A percentile compares a stretch with the other conserved stretches of the same genome.
phyloP scores from a whole-genome alignment of 768 basidiomycete genomes.

The Favolaschia claudopus region DNA sequence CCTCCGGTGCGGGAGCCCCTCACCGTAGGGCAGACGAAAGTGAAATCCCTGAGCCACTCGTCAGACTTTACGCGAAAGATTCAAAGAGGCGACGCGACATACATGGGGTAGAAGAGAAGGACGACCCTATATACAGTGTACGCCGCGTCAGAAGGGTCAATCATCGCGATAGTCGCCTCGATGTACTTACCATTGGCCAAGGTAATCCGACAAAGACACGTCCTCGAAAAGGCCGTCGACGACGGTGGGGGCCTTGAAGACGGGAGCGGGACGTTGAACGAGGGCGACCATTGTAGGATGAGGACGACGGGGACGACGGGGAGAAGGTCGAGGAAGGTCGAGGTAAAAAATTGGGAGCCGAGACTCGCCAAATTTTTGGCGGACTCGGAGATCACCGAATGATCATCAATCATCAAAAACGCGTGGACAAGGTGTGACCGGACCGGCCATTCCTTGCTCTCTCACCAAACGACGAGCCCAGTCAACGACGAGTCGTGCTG shows the following conservation, averaged over 20 bases:
- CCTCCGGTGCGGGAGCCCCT: conserved; percentile 16
- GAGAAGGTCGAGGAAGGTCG: no score
- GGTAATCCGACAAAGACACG: conserved; percentile 73
- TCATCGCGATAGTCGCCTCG: not conserved
- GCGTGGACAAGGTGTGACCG: no score
- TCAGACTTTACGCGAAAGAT: not conserved
- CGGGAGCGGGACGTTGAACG: conserved; percentile 87
- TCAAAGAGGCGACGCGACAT: conserved; percentile 36
- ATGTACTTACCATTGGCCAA: conserved; percentile 78
- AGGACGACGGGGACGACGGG: no score
- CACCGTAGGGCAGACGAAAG: conserved; percentile 89
- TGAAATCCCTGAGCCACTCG: conserved; percentile 71
- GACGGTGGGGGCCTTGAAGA: conserved; percentile 79
- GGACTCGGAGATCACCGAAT: no score
- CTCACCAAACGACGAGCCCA: no score
- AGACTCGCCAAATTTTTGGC: no score
- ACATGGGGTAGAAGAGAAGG: conserved; percentile 95
- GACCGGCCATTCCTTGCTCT: no score
- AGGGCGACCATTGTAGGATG: conserved; percentile 71
- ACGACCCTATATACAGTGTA: conserved; percentile 71
- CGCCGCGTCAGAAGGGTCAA: conserved; percentile 7
- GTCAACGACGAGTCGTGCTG: no score
- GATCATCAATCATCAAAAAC: no score
- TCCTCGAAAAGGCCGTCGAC: conserved; percentile 81
- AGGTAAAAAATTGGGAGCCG: no score